These are phyloP conservation scores for Mycena haematopus DNA, from an alignment of 768 basidiomycete species.

Conservation along the genomic window DNA sequence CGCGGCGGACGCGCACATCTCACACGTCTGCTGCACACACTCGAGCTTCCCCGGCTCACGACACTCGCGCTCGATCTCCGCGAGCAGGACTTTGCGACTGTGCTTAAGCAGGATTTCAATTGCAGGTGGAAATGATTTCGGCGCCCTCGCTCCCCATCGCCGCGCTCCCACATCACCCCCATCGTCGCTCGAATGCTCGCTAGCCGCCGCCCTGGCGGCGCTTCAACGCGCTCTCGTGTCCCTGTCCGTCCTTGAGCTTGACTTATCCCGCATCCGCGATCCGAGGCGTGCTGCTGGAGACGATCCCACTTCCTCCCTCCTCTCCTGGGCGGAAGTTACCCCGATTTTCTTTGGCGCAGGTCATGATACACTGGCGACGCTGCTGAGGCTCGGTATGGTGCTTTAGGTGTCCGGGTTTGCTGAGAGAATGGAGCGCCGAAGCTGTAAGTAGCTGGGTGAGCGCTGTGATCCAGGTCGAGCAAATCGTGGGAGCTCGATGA, in stretches of 20 bases:
- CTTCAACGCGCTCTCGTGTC: slow-evolving; percentile 43
- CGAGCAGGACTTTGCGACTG: slow-evolving; percentile 60
- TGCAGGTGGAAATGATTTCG: slow-evolving; percentile 38
- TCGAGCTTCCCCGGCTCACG: slow-evolving; percentile 52
- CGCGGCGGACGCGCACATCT: slow-evolving; percentile 42
- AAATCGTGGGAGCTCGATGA: too few species aligned
- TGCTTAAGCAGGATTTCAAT: slow-evolving; percentile 56
- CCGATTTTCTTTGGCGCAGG: too few species aligned
- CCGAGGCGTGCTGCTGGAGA: slow-evolving; percentile 43
- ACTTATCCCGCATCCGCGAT: slow-evolving; percentile 46
- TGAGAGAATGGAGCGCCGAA: too few species aligned
- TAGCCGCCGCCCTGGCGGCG: slow-evolving; percentile 39
- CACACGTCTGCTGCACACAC: slow-evolving; percentile 49
- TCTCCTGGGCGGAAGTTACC: too few species aligned
- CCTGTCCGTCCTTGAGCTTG: slow-evolving; percentile 49
- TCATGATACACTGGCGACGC: too few species aligned
- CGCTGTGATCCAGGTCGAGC: too few species aligned
- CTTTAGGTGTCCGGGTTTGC: too few species aligned
- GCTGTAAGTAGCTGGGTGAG: too few species aligned
- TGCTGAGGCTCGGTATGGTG: too few species aligned
- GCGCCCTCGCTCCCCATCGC: slow-evolving; percentile 36
- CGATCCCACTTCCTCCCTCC: slow-evolving; percentile 19
- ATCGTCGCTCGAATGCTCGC: slow-evolving; percentile 51
- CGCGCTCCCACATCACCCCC: slow-evolving; percentile 43
- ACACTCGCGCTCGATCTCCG: slow-evolving; percentile 57